These are phyloP conservation scores for Sphaerobolus stellatus DNA, from an alignment of 1,284 basidiomycete genomes.

Conservation along the genomic window DNA sequence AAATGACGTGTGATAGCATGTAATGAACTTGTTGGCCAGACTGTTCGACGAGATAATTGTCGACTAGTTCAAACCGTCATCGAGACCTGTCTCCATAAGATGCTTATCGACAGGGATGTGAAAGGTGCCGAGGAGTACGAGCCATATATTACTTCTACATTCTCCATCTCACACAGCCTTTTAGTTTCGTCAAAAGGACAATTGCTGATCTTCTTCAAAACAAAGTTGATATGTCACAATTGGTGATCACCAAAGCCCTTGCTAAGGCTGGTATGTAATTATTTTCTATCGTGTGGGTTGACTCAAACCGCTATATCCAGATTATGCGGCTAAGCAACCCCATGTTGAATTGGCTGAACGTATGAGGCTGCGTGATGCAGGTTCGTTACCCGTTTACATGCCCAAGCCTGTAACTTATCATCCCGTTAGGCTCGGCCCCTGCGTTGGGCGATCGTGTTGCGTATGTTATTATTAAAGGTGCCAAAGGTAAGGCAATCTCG, in stretches of 20 bases:
- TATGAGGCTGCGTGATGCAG: conserved; percentile 93
- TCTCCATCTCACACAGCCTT: conserved; percentile 4
- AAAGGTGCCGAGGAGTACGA: conserved; percentile 86
- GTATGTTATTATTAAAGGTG: conserved; percentile 95
- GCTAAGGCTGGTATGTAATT: conserved; percentile 70
- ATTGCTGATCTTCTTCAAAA: conserved; percentile 94
- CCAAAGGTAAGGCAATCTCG: conserved; percentile 64
- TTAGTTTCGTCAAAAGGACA: conserved; percentile 86
- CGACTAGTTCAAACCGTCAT: conserved; percentile 94
- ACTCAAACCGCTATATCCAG: conserved; percentile 36
- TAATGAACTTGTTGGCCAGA: conserved; percentile 49
- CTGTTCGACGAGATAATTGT: conserved; percentile 94
- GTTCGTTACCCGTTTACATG: conserved; percentile 33
- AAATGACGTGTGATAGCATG: not conserved
- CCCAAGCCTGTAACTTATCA: not conserved
- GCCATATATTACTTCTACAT: conserved; percentile 10
- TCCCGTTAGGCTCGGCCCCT: conserved; percentile 76
- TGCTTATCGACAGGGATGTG: conserved; percentile 93
- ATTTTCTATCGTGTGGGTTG: not conserved
- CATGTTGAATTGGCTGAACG: conserved; percentile 92
- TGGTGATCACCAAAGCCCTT: conserved; percentile 96
- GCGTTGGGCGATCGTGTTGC: conserved; percentile 94
- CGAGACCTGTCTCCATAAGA: conserved; percentile 93
- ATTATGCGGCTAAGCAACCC: conserved; percentile 89
- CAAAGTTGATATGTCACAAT: conserved; percentile 94